Evolutionary conservation across 2,329 filamentous ascomycete genomes (phyloP), one percentile per base, ranked within the genome.

Genomic region (Aspergillus ochraceus): DNA sequence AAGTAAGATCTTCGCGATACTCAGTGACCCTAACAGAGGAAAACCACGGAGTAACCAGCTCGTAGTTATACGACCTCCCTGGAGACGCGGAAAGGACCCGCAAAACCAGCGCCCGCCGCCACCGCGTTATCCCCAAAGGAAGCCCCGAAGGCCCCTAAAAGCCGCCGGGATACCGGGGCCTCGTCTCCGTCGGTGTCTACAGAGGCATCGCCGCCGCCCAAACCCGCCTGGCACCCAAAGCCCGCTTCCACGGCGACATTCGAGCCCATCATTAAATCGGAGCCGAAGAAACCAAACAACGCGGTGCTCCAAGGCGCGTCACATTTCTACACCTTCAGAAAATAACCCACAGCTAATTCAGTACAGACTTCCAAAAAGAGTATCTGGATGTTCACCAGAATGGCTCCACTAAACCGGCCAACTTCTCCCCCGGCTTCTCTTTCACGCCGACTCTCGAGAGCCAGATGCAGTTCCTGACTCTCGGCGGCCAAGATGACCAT

Each of bases 391-490:
- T 49, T 3, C 14, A 55, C 6, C 39, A 55, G 26, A 30, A 19
- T 46, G 30, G 52, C 32, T 9, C 20, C 11, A 3, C 19, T 17
- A 22, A 12, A 19, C 11, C 26, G 19, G 6, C 30, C 19, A 4
- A 6, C n/a, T 12, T 10, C 22, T 14, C 32, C 14, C 17, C 32
- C 20, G 20, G 24, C 10, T 24, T 26, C 8, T 39, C 49, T 5
- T 19, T 29, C 14, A 17, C 62, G 36, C 62, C 59, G 12, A 49
- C 54, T 36, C 29, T 64, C 10, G 42, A 54, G n/a, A 29, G 49
- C 4, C 62, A 64, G 24, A 36, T 54, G 29, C 46, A 61, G 4
- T 60, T 64, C 29, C n/a, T 64, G n/a, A 52, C 30, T 26, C 24
- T 22, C 3, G 46, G 49, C 14, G 52, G 58, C 22, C 42, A 52